Percentiles rank a stretch among this genome's conserved stretches.
Conservation (phyloP, 1,139 yeast species). For the Yamadazyma spencermartinsiae region DNA sequence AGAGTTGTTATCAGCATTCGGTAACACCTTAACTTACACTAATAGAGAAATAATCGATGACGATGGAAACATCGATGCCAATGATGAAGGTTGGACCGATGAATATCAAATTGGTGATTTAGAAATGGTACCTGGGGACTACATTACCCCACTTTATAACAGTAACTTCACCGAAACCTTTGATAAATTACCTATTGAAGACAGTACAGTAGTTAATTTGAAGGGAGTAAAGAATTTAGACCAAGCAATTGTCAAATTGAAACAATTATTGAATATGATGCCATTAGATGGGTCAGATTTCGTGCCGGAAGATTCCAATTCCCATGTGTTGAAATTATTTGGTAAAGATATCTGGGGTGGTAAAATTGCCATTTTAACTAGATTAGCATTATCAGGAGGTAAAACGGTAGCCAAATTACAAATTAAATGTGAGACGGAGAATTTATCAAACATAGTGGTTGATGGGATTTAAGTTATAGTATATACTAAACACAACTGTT, state of each 20-base stretch:
- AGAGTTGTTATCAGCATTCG: conserved; percentile 55
- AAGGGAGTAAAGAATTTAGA: conserved; percentile 37
- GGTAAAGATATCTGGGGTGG: conserved; percentile 80
- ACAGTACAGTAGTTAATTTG: conserved; percentile 38
- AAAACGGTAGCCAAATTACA: conserved; percentile 75
- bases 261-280: conserved; percentile 67
- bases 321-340: conserved; percentile 75
- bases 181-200: conserved; percentile 59
- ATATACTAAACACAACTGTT: too few relatives aligned
- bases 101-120: conserved; percentile 89
- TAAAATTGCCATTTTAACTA: conserved; percentile 67
- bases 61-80: conserved; percentile 64
- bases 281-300: conserved; percentile 79
- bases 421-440: conserved; percentile 64
- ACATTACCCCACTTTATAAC: conserved; percentile 72
- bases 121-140: conserved; percentile 78
- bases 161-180: conserved; percentile 75
- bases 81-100: conserved; percentile 89
- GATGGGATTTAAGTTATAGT: conserved; percentile 39
- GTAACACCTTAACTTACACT: conserved; percentile 71
- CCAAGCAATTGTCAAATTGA: conserved; percentile 47
- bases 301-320: conserved; percentile 59
- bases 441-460: conserved; percentile 46
- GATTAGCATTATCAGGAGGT: conserved; percentile 71
- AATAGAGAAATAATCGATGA: conserved; percentile 80